Evolutionary conservation across 441 rosid species (phyloP).

Genomic region (Bocquillonia castaneifolia): DNA sequence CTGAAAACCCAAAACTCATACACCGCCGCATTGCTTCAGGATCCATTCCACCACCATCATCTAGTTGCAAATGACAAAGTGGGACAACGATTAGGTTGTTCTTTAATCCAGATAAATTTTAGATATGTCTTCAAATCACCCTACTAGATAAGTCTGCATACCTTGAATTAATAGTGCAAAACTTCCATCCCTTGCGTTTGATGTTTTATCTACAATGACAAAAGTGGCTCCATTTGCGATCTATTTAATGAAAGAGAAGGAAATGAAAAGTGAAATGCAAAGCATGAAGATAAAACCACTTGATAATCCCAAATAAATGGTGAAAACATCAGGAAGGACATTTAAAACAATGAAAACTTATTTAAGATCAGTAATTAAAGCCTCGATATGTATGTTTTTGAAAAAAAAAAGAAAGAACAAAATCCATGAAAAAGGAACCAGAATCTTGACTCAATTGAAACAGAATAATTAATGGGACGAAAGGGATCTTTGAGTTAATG

Average conservation of each 20-base stretch:
- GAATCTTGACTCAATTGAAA: background rate
- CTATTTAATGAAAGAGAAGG: constrained; percentile 45
- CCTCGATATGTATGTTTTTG: background rate
- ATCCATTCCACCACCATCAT: constrained; percentile 96
- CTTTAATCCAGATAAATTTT: constrained; percentile 13
- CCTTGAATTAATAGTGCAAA: constrained; percentile 78
- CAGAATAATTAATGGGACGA: background rate
- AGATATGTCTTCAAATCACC: background rate
- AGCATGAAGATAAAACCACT: constrained; percentile 10
- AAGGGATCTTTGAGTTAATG: background rate
- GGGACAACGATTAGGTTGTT: constrained; percentile 13
- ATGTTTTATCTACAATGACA: constrained; percentile 76
- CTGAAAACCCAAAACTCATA: constrained; percentile 96
- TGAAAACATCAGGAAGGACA: background rate
- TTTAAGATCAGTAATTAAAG: background rate
- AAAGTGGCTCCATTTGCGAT: constrained; percentile 90
- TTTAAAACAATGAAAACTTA: background rate
- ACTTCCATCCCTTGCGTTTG: constrained; percentile 71
- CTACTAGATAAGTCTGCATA: constrained; percentile 25
- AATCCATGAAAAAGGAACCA: background rate
- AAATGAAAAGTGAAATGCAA: constrained; percentile 27
- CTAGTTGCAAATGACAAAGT: constrained; percentile 36
- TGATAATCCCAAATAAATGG: no score
- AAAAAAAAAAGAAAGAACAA: background rate
- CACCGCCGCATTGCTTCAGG: constrained; percentile 76